Evolutionary conservation across 257 asterid genomes (phyloP).

Genomic region (Linaria vulgaris): DNA sequence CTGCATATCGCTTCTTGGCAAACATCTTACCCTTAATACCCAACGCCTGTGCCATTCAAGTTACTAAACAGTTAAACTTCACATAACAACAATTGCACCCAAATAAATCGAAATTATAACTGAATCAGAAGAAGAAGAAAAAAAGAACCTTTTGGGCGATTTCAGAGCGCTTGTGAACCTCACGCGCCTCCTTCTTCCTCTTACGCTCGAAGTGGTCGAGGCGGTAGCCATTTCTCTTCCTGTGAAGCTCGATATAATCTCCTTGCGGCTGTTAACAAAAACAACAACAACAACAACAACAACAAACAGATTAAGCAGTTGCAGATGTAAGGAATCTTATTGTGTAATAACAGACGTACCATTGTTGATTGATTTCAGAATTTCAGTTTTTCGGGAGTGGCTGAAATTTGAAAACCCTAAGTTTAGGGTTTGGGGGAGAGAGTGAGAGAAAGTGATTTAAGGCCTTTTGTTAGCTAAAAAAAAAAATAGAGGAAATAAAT

Average conservation of each 20-base stretch:
- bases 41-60: slow-evolving; percentile 52
- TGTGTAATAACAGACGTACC: slow-evolving; percentile 25
- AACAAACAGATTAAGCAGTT: neutral
- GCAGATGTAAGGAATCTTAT: neutral
- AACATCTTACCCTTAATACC: slow-evolving; percentile 94
- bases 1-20: slow-evolving; percentile 83
- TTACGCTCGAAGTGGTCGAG: slow-evolving; percentile 86
- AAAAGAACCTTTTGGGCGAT: slow-evolving; percentile 60
- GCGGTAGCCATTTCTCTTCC: slow-evolving; percentile 90
- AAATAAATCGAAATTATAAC: neutral
- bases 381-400: slow-evolving; percentile 14
- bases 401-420: too few species aligned
- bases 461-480: too few species aligned
- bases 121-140: neutral
- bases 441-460: too few species aligned
- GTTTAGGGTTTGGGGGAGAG: too few species aligned
- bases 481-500: too few species aligned
- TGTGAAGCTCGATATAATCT: slow-evolving; percentile 83
- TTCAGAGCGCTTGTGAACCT: slow-evolving; percentile 83
- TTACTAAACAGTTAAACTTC: neutral
- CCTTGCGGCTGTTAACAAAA: slow-evolving; percentile 81
- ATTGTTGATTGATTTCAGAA: slow-evolving; percentile 17
- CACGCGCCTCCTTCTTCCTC: slow-evolving; percentile 97
- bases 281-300: neutral
- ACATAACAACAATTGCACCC: neutral